Base-by-base conservation (phyloP, 306 rosid genomes). In the Acacia crassicarpa region DNA sequence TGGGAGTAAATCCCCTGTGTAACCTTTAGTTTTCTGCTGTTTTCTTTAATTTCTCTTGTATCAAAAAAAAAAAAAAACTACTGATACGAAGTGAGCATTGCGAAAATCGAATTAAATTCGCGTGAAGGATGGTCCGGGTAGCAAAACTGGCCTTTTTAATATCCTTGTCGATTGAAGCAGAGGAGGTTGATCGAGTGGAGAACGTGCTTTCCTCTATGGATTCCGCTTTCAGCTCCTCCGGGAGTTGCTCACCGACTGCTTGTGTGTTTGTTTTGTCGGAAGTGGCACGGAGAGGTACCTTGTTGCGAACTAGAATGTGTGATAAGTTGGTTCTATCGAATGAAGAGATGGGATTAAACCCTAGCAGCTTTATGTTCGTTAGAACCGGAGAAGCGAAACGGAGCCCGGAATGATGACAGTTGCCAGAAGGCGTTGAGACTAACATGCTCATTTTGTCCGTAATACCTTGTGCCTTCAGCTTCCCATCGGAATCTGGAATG, bases 111-210 rank as follows among this genome's bases (percentile, higher is more conserved):
- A 8, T 23, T 2, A 22, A 59, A 79, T 35, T 30, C 16, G 63
- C 58, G 67, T 82, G 10, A 66, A 76, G 17, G 69, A 41, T 62
- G 35, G 62, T 10, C 17, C 56, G 19, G 25, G 22, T 8, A 23
- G 56, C 10, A 68, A 43, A 44, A n/a, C 74, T 9, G 67, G 88
- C 99, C 98, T 89, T 95, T 88, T 93, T 95, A 78, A 95, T 97
- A 78, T 95, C 98, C 48, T 91, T 91, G 69, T 95, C 97, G 0
- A 93, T 78, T 16, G 95, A 87, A 73, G 89, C 19, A 84, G 94
- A 68, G 73, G 90, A 82, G 67, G 91, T 17, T 58, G 87, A 53
- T 4, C 81, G 27, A 40, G 48, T 11, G 54, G 86, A 74, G 45
- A 41, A 11, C 51, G 78, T 72, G 85, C 23, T 81, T 59, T 72